Base-by-base conservation (phyloP, 495 filamentous ascomycete genomes). In the Neurospora terricola region DNA sequence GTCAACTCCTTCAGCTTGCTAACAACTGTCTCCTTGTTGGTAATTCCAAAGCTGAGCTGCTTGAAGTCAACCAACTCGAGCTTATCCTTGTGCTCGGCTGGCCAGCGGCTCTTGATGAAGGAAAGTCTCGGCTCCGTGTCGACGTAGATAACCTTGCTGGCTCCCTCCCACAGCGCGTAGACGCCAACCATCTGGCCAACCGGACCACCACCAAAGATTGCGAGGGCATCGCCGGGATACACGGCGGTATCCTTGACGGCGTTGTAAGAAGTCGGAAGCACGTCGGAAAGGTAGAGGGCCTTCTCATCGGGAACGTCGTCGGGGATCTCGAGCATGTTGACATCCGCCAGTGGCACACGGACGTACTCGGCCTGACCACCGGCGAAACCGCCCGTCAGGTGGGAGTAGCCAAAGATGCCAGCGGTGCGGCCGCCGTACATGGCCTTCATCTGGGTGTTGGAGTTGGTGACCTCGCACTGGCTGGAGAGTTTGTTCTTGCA, bases 321-420 rank as follows among this genome's bases (percentile, higher is more conserved):
- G 8, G 94, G 94, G 5, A 96, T 87, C 72, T 89, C 88, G 9
- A 98, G 87, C 23, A 97, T 85, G 76, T 97, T 97, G 74, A 90
- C 88, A 70, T 96, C 91, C n/a, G 88, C 94, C 27, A 89, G 88
- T 0, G 94, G 94, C 11, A 96, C 93, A 0, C 94, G 89, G 10
- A 93, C 88, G 73, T 94, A 97, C 80, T 97, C 94, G 11, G 94
- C 91, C 78, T 97, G 94, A 0, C 94, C 93, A 54, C 94, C 94
- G 12, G 94, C 93, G 78, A 94, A 97, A 3, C 94, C 94, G 4
- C 94, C 93, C 0, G 91, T 92, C 77, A 97, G 92, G 75, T 89
- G 90, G n/a, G 84, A 87, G 80, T 92, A 92, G 0, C 90, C 90
- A 75, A 91, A 92, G 81, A 90, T 88, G 76, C 92, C 93, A 1